phyloP scores from a whole-genome alignment of 148 eudicot genomes.

The Cornus kousa region DNA sequence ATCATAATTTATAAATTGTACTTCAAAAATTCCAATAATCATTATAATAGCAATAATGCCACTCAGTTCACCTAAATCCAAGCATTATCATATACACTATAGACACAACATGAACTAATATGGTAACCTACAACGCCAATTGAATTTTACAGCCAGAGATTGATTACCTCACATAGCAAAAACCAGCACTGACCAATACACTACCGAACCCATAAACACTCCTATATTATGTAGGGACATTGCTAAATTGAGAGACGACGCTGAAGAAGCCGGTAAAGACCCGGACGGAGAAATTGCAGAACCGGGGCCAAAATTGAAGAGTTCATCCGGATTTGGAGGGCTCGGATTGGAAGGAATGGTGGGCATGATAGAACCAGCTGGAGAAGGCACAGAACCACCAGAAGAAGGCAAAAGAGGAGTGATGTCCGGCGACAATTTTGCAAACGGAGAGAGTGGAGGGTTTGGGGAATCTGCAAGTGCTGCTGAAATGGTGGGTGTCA shows the following conservation, averaged over 20 bases:
- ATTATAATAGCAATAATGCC: neutral
- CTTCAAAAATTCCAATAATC: neutral
- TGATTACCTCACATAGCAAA: neutral
- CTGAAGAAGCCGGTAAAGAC: slow-evolving; percentile 11
- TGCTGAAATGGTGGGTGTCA: slow-evolving; percentile 17
- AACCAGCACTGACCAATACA: neutral
- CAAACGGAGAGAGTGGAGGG: slow-evolving; percentile 15
- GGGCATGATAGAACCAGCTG: slow-evolving; percentile 22
- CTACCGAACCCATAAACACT: slow-evolving; percentile 5
- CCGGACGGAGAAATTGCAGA: slow-evolving; percentile 24
- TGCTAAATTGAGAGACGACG: neutral
- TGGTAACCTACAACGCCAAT: neutral
- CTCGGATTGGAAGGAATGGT: slow-evolving; percentile 37
- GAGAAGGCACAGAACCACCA: slow-evolving; percentile 27
- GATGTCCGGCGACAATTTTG: slow-evolving; percentile 32
- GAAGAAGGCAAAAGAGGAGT: slow-evolving; percentile 40
- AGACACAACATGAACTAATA: neutral
- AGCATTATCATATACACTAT: neutral
- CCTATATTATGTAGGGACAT: neutral
- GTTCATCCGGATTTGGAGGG: slow-evolving; percentile 29
- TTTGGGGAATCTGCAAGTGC: slow-evolving; percentile 26
- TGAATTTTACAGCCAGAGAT: neutral
- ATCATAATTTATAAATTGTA: too few species aligned
- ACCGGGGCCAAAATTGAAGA: slow-evolving; percentile 15
- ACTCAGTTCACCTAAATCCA: neutral